Evolutionary conservation across 495 filamentous ascomycete species (phyloP), one percentile per base, ranked within the genome.

Genomic region (Neurospora sp.): DNA sequence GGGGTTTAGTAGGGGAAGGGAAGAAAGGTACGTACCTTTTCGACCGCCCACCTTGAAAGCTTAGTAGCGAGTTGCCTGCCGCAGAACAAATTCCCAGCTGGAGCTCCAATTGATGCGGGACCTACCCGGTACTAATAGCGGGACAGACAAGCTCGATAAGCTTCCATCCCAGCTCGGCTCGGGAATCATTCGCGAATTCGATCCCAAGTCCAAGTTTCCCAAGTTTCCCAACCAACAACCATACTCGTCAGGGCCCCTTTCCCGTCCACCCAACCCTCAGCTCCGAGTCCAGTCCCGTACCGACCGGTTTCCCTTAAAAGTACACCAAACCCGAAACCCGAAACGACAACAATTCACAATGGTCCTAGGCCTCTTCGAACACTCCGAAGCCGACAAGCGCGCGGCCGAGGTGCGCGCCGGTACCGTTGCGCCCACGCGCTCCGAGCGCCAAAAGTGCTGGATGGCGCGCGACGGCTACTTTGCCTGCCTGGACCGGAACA

Each of bases 401-500:
- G 80, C 86, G 71, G 77, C 86, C 82, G 86, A 84, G 82, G 78
- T 86, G 69, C 83, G 85, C 73, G 79, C 87, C 70, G 89, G 89
- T 73, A 88, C 87, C 78, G 88, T 91, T 73, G 90, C 92, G 1
- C 96, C 96, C 1, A 89, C 91, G 73, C 90, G 95, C 71, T 86
- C 85, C 69, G 90, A 93, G 77, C 90, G 96, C 72, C 85, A 89
- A 68, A 84, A 85, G 65, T 99, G 96, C 88, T 99, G 93, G 91
- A 91, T 91, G 69, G 90, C 91, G 18, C 88, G 96, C 38, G 96
- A 99, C 80, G 78, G 77, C 41, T 99, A 94, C 84, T 98, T 96
- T 81, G 81, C 83, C 37, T 99, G 96, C 75, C 84, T 99, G 8
- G 94, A 97, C 77, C 83, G 85, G 69, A 85, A 93, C 82, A 85